Conservation (phyloP, 306 rosid species). For the Heteromeles arbutifolia region DNA sequence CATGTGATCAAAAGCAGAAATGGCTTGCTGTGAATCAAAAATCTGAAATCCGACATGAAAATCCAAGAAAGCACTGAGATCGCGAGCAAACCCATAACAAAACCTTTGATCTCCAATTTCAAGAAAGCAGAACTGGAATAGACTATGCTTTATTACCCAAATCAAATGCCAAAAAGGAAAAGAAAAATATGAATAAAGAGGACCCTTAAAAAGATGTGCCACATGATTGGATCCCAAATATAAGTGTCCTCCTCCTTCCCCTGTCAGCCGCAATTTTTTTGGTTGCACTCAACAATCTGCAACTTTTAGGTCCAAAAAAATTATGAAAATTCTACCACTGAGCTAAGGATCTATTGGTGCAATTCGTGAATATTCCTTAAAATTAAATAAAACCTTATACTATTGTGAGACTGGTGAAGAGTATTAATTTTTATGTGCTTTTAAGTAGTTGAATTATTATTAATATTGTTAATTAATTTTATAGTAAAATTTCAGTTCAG, state of each 20-base stretch:
- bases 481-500: no score
- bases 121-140: background rate
- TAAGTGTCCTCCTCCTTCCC: slow-evolving; percentile 9
- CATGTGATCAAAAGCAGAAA: background rate
- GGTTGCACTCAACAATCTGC: background rate
- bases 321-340: no score
- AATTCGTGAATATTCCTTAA: no score
- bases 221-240: slow-evolving; percentile 41
- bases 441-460: background rate
- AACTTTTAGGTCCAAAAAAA: background rate
- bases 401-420: no score
- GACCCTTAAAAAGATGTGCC: slow-evolving; percentile 37
- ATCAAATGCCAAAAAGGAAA: slow-evolving; percentile 34
- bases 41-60: background rate
- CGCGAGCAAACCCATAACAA: background rate
- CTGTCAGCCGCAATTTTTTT: slow-evolving; percentile 22
- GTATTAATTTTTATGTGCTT: no score
- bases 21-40: background rate
- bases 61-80: background rate
- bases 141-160: slow-evolving; percentile 24
- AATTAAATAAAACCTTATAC: no score
- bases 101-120: background rate
- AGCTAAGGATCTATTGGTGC: no score
- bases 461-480: no score
- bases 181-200: slow-evolving; percentile 27